Percentiles rank a stretch among this genome's conserved stretches.
Evolutionary conservation across 2,329 filamentous ascomycete genomes (phyloP).

Genomic region (Alternaria tenuissima): DNA sequence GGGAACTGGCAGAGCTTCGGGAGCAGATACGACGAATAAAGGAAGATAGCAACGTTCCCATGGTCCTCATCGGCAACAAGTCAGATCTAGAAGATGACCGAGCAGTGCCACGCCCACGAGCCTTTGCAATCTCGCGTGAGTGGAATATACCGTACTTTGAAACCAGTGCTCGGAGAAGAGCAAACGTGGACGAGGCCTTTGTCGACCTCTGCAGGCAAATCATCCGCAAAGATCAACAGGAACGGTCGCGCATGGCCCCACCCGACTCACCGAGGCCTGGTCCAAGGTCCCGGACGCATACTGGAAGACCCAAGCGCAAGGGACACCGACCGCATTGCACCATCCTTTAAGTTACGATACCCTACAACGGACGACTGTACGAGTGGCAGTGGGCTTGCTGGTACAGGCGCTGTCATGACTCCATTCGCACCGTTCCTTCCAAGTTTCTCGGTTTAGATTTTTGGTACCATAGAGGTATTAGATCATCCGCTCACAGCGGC

Average conservation of each 20-base stretch:
- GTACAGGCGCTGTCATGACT: constrained; percentile 28
- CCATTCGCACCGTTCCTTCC: constrained; percentile 14
- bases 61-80: constrained; percentile 93
- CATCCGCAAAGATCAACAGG: constrained; percentile 73
- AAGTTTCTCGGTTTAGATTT: constrained; percentile 12
- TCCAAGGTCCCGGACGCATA: constrained; percentile 17
- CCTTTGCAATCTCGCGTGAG: constrained; percentile 83
- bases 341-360: constrained; percentile 39
- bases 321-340: constrained; percentile 37
- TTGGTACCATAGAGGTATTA: constrained; percentile 31
- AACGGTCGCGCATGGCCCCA: constrained; percentile 27
- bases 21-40: constrained; percentile 94
- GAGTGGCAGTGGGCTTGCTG: constrained; percentile 32
- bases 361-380: constrained; percentile 25
- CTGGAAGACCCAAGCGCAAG: constrained; percentile 18
- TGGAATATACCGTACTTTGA: constrained; percentile 94
- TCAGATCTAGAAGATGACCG: constrained; percentile 88
- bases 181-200: constrained; percentile 92
- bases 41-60: constrained; percentile 82
- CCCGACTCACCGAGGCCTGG: constrained; percentile 25
- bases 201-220: constrained; percentile 85
- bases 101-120: constrained; percentile 77
- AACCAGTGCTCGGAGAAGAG: constrained; percentile 80
- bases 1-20: constrained; percentile 80
- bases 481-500: constrained; percentile 30